Base-by-base conservation (phyloP, 495 filamentous ascomycete genomes). In the Neurospora terricola region DNA sequence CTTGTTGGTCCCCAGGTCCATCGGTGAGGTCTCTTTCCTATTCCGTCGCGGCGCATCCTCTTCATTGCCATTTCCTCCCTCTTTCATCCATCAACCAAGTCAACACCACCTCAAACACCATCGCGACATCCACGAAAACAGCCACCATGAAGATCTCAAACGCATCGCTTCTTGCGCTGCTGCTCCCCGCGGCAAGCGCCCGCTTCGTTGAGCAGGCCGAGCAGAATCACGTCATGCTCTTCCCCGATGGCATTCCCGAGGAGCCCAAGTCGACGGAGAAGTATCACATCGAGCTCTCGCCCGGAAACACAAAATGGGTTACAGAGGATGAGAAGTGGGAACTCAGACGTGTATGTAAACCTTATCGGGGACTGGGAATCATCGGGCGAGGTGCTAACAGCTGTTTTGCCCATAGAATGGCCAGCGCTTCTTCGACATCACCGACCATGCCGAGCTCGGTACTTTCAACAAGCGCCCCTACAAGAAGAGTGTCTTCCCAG, bases 291-390 rank as follows among this genome's bases (percentile, higher is more conserved):
- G 94, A 99, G 84, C 82, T 97, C n/a, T 85, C 88, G 18, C 95
- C 94, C n/a, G 93, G 92, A 73, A 87, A 93, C 75, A 94, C 89
- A 30, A 82, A 85, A 83, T 96, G 92, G 92, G 90, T 97, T 34
- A 95, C 92, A 0, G 95, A 99, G 76, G 93, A 97, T 38, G 90
- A 97, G 83, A 99, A 99, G 83, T 97, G 96, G 92, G 89, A 88
- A 75, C 84, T 98, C 73, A 90, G 92, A 80, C 84, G 94, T 76
- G 94, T 97, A 88, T 72, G 90, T 82, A 34, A 73, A 71, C 59
- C 72, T 38, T 16, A 18, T 18, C 27, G 54, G 12, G 54, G 54
- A 18, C 21, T 2, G 27, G 30, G 54, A 7, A 66, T 66, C 6
- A 66, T 66, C 54, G 27, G 27, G 14, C 54, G 54, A 9, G 14